Evolutionary conservation across 257 asterid genomes (phyloP).

Genomic region (Mentha longifolia): DNA sequence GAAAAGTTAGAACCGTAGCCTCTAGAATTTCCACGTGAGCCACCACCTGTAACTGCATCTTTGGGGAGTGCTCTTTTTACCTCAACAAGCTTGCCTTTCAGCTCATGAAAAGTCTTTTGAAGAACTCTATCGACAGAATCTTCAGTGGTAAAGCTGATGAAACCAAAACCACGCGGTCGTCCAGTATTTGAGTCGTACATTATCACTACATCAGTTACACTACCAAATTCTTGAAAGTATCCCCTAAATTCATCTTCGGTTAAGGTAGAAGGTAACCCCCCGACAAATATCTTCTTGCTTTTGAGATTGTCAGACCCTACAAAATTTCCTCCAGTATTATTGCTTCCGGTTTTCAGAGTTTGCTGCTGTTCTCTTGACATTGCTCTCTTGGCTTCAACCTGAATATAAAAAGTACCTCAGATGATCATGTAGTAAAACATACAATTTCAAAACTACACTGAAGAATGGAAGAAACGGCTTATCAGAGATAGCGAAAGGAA

Average conservation of each 20-base stretch:
- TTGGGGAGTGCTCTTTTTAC: conserved; percentile 52
- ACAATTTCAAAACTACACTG: background rate
- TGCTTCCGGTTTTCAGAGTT: conserved; percentile 34
- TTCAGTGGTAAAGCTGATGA: conserved; percentile 49
- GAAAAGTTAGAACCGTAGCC: conserved; percentile 35
- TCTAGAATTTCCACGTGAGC: conserved; percentile 31
- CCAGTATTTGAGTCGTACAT: conserved; percentile 46
- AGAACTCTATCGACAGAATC: conserved; percentile 51
- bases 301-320: conserved; percentile 34
- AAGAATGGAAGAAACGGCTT: background rate
- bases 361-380: conserved; percentile 44
- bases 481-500: background rate
- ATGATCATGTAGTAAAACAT: background rate
- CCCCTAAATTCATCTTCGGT: conserved; percentile 42
- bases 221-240: conserved; percentile 43
- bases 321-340: conserved; percentile 26
- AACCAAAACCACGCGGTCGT: conserved; percentile 57
- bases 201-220: conserved; percentile 46
- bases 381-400: conserved; percentile 45
- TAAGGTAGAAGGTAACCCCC: conserved; percentile 49
- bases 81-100: conserved; percentile 48
- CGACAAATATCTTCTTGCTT: conserved; percentile 54
- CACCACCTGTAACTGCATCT: conserved; percentile 39
- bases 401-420: background rate
- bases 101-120: conserved; percentile 48